Conservation (phyloP, 208 protist species). For the Porcisia deanei region DNA sequence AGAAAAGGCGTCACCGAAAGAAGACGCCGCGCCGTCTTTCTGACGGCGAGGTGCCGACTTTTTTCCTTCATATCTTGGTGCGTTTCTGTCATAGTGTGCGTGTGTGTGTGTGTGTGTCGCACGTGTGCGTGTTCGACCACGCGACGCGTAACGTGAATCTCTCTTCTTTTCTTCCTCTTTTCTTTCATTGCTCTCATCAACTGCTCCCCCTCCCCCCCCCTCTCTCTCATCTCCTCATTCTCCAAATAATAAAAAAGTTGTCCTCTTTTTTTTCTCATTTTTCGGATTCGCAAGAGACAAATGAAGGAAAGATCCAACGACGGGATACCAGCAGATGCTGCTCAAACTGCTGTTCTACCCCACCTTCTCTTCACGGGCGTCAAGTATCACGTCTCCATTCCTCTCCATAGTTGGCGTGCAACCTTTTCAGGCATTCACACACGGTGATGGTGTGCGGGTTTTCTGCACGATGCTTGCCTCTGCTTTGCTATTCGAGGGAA, state of each 20-base stretch:
- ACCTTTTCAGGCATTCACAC: background rate
- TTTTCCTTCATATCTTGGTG: background rate
- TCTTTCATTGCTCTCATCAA: background rate
- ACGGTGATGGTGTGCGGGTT: background rate
- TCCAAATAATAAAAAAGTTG: background rate
- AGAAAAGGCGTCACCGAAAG: conserved; percentile 10
- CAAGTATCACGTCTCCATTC: background rate
- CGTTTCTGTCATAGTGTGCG: background rate
- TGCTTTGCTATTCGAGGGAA: background rate
- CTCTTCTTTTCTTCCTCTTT: background rate
- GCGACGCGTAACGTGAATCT: background rate
- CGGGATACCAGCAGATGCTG: background rate
- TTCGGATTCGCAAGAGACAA: background rate
- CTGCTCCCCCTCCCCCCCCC: background rate
- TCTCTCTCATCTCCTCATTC: background rate
- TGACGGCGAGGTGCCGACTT: conserved; percentile 1
- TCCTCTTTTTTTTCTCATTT: background rate
- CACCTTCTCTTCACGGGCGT: no score
- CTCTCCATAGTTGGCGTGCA: background rate
- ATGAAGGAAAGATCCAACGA: background rate
- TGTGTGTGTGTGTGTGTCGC: background rate
- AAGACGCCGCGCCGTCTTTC: background rate
- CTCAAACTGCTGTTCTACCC: background rate
- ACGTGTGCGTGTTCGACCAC: background rate
- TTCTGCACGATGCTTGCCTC: background rate